phyloP scores from a whole-genome alignment of 1,139 yeast genomes.

The Debaryomycetaceae sp. region DNA sequence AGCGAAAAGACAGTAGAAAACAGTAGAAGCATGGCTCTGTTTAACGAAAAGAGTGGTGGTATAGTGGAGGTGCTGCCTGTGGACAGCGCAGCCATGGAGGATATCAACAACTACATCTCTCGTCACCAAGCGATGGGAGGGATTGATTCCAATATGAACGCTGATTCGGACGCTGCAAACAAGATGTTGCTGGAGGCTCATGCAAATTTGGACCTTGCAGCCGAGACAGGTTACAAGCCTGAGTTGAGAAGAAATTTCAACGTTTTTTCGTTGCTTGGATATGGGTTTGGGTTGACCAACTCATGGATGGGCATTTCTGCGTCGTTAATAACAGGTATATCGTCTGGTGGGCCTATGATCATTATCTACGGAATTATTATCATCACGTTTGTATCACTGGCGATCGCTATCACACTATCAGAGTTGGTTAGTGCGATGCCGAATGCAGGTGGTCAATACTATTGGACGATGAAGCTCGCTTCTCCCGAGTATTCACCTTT shows the following conservation, averaged over 20 bases:
- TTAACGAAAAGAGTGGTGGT: background rate
- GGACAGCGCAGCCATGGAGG: constrained; percentile 18
- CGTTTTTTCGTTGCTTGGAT: constrained; percentile 28
- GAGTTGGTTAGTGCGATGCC: constrained; percentile 17
- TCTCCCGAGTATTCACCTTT: constrained; percentile 5
- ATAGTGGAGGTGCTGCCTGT: constrained; percentile 13
- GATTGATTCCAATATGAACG: background rate
- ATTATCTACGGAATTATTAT: constrained; percentile 44
- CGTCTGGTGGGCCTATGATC: constrained; percentile 49
- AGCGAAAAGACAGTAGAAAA: no score
- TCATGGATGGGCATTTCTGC: constrained; percentile 55
- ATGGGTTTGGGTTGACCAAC: constrained; percentile 52
- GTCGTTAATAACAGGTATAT: constrained; percentile 45
- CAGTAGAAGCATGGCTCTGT: background rate
- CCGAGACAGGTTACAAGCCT: constrained; percentile 34
- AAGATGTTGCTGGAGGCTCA: constrained; percentile 27
- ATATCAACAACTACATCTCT: constrained; percentile 16
- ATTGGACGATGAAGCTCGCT: constrained; percentile 14
- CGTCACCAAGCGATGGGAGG: constrained; percentile 6
- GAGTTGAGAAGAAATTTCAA: constrained; percentile 25
- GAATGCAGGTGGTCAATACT: constrained; percentile 18
- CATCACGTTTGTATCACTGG: constrained; percentile 11
- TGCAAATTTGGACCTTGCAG: constrained; percentile 28
- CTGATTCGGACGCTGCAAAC: constrained; percentile 13
- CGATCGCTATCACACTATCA: constrained; percentile 10